Conservation (phyloP, 2,329 filamentous ascomycete genomes). For the Orbilia brochopaga region DNA sequence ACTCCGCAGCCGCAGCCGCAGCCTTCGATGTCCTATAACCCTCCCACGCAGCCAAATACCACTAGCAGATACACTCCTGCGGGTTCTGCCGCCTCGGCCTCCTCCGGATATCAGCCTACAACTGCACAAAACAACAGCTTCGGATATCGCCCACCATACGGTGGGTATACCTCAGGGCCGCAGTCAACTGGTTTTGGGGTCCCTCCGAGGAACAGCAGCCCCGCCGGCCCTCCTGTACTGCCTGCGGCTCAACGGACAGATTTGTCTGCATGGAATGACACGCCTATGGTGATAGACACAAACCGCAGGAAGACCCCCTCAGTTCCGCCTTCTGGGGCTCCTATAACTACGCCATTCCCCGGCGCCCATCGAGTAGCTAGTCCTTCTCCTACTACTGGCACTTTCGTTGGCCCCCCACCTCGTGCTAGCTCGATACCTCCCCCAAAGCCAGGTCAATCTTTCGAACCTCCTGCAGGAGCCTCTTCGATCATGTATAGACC, state of each 20-base stretch:
- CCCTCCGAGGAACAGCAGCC: slow-evolving; percentile 70
- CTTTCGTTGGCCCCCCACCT: slow-evolving; percentile 75
- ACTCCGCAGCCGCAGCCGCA: slow-evolving; percentile 14
- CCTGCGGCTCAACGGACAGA: slow-evolving; percentile 68
- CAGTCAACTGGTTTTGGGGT: slow-evolving; percentile 54
- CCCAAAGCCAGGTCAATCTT: slow-evolving; percentile 55
- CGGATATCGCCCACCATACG: slow-evolving; percentile 43
- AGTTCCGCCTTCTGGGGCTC: slow-evolving; percentile 63
- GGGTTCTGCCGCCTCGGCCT: slow-evolving; percentile 53
- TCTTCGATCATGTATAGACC: slow-evolving; percentile 56
- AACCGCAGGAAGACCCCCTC: slow-evolving; percentile 77
- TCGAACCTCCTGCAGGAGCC: slow-evolving; percentile 47
- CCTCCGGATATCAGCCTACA: slow-evolving; percentile 58
- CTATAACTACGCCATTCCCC: slow-evolving; percentile 77
- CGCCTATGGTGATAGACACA: slow-evolving; percentile 83
- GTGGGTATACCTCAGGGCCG: slow-evolving; percentile 17
- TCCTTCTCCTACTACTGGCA: slow-evolving; percentile 79
- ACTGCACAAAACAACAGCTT: slow-evolving; percentile 65
- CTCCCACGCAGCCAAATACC: slow-evolving; percentile 15
- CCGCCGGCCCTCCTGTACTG: slow-evolving; percentile 73
- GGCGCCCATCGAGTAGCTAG: slow-evolving; percentile 71
- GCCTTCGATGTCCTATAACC: slow-evolving; percentile 11
- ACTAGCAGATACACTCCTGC: slow-evolving; percentile 53
- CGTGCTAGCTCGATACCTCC: slow-evolving; percentile 60
- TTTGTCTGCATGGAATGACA: slow-evolving; percentile 89